Base-by-base conservation (phyloP, 352 stramenopile species). In the Globisporangium radiosum region DNA sequence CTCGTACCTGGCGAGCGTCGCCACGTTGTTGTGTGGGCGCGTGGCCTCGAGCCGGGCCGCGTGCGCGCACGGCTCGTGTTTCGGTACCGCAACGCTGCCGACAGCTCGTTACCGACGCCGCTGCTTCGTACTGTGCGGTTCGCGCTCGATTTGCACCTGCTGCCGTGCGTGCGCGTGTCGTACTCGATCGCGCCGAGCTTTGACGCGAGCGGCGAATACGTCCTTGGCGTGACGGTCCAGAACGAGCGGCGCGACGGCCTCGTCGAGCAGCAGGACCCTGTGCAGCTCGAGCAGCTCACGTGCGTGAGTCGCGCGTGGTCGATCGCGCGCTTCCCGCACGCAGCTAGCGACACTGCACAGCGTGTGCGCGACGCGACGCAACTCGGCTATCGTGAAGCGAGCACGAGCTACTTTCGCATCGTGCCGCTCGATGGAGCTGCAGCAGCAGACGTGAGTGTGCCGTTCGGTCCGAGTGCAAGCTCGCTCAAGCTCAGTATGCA, bases 401-500 rank as follows among this genome's bases (percentile, higher is more conserved):
- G 81, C 48, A 93, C 85, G 11, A 78, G 68, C 9, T 95, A 92
- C 57, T 93, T 93, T 58, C 80, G 83, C n/a, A 58, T 92, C 15
- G 47, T 77, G 51, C 69, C 62, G 4, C 70, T 33, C 25, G 25
- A 33, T 33, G 25, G 25, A 33, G 19, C 7, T 5, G 17, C 15
- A 36, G 8, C 40, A 13, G 39, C 40, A 42, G 52, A n/a, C 19
- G 13, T 19, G n/a, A 63, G 17, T 9, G 45, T 43, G n/a, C 0
- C 45, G 25, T 17, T 50, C n/a, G 25, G 45, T 50, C 45, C 0
- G 7, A 33, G 45, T n/a, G 17, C 45, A n/a, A 50, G 45, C 45
- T 13, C 42, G 37, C 50, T 68, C 60, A 7, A 68, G 63, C 40
- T 68, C 60, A 65, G 49, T n/a, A 9, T 53, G 0, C 57, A 56